phyloP scores from a whole-genome alignment of 805 yeast species.

The Teunomyces lycoperdinae region DNA sequence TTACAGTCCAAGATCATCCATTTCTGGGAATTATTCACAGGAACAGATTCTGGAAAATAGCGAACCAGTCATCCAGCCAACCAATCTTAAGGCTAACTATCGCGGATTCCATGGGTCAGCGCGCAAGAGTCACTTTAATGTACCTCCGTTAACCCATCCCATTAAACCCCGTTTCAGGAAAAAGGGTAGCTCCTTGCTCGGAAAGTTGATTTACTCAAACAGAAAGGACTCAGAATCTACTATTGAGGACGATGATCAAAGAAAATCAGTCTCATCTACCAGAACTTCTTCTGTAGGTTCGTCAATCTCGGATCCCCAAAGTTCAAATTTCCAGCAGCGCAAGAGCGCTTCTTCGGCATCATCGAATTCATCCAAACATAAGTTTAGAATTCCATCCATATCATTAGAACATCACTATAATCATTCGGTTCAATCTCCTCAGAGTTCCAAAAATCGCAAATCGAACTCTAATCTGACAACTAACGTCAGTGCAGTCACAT shows the following conservation, averaged over 20 bases:
- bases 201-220: slow-evolving; percentile 36
- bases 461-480: slow-evolving; percentile 13
- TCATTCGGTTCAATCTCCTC: slow-evolving; percentile 8
- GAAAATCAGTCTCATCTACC: not conserved
- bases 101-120: slow-evolving; percentile 40
- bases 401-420: slow-evolving; percentile 27
- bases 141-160: slow-evolving; percentile 50
- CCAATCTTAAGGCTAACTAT: slow-evolving; percentile 24
- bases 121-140: slow-evolving; percentile 26
- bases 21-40: slow-evolving; percentile 4
- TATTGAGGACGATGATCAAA: not conserved
- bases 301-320: not conserved
- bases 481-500: slow-evolving; percentile 6
- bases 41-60: not conserved
- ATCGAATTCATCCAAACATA: slow-evolving; percentile 26
- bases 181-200: slow-evolving; percentile 35
- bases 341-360: slow-evolving; percentile 17
- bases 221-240: slow-evolving; percentile 29
- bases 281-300: slow-evolving; percentile 10
- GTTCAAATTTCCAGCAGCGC: slow-evolving; percentile 2
- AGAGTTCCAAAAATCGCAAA: slow-evolving; percentile 5
- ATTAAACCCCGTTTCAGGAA: slow-evolving; percentile 46
- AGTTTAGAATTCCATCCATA: slow-evolving; percentile 36
- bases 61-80: not conserved
- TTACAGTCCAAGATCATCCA: slow-evolving; percentile 12